Base-by-base conservation (phyloP, 1,139 yeast species). In the Suhomyces bribrorum region DNA sequence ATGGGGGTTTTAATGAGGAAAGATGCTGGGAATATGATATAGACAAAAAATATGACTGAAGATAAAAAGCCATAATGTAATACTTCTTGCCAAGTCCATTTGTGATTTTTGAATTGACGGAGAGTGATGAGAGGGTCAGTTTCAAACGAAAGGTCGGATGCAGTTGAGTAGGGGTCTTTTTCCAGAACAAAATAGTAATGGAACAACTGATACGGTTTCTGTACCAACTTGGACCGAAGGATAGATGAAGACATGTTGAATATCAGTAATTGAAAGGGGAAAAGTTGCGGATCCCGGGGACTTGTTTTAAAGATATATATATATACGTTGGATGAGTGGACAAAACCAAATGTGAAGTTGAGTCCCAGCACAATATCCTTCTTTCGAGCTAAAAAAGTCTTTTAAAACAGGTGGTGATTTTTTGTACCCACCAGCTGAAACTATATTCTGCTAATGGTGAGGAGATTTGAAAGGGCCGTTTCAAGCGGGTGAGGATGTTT, bases 91-190 rank as follows among this genome's bases (percentile, higher is more conserved):
- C 52, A 44, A 0, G 73, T 59, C 64, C 77, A 79, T 33, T 69
- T 58, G 55, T 80, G 83, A 33, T 63, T 62, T 48, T 66, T 68
- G 37, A 86, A 59, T 49, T 71, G 69, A 31, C 64, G 53, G 32
- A 86, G 45, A 3, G 83, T 69, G 26, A 67, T 56, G 22, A 66
- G 62, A 7, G 83, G 74, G 54, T 79, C 77, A 34, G 83, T 73
- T 28, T 83, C 81, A 40, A 81, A 73, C 39, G 80, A 75, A 43
- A 86, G 65, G 46, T 78, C 77, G 13, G 85, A 71, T 12, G 84
- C 61, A 15, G 70, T 49, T 40, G 75, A 70, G 36, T 79, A 78
- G 2, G 78, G 73, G 16, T 77, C 77, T 54, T 77, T 80, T 50
- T 85, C 88, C 53, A 74, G 69, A 25, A 79, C 70, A 48, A 80